Evolutionary conservation across 2,329 filamentous ascomycete genomes (phyloP).

Genomic region (Lasiodiplodia sp.): DNA sequence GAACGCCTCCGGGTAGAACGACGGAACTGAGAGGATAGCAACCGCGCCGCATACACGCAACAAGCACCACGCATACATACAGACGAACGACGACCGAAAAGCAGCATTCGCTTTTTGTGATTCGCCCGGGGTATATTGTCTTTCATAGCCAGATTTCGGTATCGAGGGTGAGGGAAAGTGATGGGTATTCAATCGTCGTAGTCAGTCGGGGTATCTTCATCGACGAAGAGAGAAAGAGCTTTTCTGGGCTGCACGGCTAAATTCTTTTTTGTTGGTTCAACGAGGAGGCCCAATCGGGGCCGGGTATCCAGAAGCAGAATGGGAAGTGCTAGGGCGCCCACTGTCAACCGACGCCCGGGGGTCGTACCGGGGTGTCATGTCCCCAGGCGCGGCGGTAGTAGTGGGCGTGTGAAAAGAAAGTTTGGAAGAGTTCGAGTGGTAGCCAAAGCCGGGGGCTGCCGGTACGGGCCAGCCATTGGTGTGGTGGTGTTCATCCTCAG

Average conservation of each 20-base stretch:
- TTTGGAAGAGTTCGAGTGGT: conserved; percentile 30
- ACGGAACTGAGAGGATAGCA: conserved; percentile 35
- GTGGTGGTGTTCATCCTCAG: conserved; percentile 76
- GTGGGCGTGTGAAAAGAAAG: conserved; percentile 41
- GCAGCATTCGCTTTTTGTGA: conserved; percentile 30
- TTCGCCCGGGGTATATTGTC: conserved; percentile 32
- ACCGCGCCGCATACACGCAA: conserved; percentile 30
- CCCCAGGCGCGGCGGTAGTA: conserved; percentile 65
- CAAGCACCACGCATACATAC: conserved; percentile 30
- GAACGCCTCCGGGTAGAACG: conserved; percentile 14
- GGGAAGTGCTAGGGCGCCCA: conserved; percentile 90
- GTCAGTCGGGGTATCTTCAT: conserved; percentile 31
- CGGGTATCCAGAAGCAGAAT: conserved; percentile 98
- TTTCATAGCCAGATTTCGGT: conserved; percentile 31
- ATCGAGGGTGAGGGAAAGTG: conserved; percentile 25
- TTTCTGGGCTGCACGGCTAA: conserved; percentile 37
- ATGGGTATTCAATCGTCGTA: conserved; percentile 30
- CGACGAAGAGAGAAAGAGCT: conserved; percentile 36
- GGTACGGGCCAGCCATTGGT: conserved; percentile 49
- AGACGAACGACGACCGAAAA: conserved; percentile 30
- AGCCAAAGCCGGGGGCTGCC: conserved; percentile 37
- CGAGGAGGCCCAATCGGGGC: conserved; percentile 89
- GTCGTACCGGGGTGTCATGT: conserved; percentile 83
- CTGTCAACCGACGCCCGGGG: conserved; percentile 87
- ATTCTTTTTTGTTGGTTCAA: conserved; percentile 63